Conservation (phyloP, 352 stramenopile genomes). For the Phytophthora crassamura region DNA sequence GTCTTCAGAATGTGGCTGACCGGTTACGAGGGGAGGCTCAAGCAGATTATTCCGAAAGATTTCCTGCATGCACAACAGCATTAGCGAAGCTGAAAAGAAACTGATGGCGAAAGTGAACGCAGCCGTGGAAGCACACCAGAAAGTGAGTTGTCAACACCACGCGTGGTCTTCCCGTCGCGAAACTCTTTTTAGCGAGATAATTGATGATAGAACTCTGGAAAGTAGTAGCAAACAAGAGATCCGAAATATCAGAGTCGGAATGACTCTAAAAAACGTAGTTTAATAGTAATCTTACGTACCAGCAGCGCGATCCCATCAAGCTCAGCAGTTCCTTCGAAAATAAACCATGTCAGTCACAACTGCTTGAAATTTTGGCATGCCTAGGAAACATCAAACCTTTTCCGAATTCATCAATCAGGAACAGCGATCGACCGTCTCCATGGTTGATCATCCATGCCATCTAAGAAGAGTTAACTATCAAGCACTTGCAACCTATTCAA, state of each 20-base stretch:
- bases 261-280: not conserved
- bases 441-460: conserved; percentile 88
- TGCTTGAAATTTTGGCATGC: not conserved
- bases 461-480: conserved; percentile 33
- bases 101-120: not conserved
- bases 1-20: conserved; percentile 7
- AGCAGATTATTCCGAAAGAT: conserved; percentile 63
- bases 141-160: conserved; percentile 87
- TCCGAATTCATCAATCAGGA: conserved; percentile 89
- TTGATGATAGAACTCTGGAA: conserved; percentile 50
- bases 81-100: conserved; percentile 6
- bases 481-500: not conserved
- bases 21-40: conserved; percentile 27
- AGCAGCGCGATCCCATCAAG: conserved; percentile 78
- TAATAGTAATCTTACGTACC: conserved; percentile 36
- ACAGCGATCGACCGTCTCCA: conserved; percentile 58
- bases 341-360: not conserved
- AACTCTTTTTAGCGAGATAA: conserved; percentile 49
- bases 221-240: not conserved
- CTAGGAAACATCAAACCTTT: conserved; percentile 58
- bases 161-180: conserved; percentile 42
- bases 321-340: conserved; percentile 66
- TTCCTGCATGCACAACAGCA: conserved; percentile 42
- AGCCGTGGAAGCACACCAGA: conserved; percentile 47
- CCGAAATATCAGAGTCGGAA: conserved; percentile 7